phyloP scores from a whole-genome alignment of 2,329 filamentous ascomycete genomes.

The Curvularia sp. region DNA sequence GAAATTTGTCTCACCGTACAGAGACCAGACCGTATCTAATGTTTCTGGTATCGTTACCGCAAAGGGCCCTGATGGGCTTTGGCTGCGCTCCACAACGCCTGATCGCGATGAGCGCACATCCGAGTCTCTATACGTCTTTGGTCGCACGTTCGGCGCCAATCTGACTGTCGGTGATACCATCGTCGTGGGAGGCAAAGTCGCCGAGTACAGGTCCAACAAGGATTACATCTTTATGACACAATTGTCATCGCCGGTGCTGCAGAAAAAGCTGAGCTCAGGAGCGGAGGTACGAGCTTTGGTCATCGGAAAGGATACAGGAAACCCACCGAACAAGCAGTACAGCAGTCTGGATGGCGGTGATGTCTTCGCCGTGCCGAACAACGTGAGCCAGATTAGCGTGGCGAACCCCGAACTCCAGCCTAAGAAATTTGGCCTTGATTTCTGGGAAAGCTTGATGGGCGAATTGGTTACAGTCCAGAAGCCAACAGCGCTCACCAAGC shows the following conservation, averaged over 20 bases:
- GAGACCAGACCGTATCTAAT: constrained; percentile 63
- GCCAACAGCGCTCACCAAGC: constrained; percentile 65
- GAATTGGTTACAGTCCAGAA: constrained; percentile 70
- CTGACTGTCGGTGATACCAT: constrained; percentile 68
- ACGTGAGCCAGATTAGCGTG: constrained; percentile 63
- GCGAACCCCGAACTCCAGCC: constrained; percentile 69
- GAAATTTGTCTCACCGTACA: constrained; percentile 68
- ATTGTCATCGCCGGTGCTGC: constrained; percentile 63
- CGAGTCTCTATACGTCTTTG: constrained; percentile 71
- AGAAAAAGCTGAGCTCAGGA: constrained; percentile 61
- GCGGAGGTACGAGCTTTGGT: constrained; percentile 65
- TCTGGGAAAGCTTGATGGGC: constrained; percentile 74
- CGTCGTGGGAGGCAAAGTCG: constrained; percentile 65
- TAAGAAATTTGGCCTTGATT: constrained; percentile 70
- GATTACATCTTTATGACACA: constrained; percentile 71
- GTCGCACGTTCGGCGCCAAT: constrained; percentile 55
- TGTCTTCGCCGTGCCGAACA: constrained; percentile 71
- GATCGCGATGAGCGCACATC: constrained; percentile 66
- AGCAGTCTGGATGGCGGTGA: constrained; percentile 69
- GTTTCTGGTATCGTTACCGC: constrained; percentile 71
- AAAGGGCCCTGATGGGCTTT: constrained; percentile 68
- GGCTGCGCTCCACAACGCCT: constrained; percentile 66
- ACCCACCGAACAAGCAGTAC: constrained; percentile 68
- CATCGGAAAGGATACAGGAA: constrained; percentile 64
- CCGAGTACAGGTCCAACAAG: constrained; percentile 64